Evolutionary conservation across 352 stramenopile genomes (phyloP).

Genomic region (Phytophthora nicotianae): DNA sequence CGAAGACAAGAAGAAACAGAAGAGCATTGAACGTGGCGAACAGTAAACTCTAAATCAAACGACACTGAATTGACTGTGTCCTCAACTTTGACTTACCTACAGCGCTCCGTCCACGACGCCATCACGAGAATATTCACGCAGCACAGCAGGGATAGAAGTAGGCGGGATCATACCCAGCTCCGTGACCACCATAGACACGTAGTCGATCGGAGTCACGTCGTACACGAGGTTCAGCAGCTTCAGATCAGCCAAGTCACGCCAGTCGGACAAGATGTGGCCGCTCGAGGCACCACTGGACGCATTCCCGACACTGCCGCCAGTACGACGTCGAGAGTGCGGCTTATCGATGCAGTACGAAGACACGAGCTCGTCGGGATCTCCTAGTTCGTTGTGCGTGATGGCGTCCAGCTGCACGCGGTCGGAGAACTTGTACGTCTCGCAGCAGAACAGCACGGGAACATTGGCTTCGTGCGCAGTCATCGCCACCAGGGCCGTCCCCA

Average conservation of each 20-base stretch:
- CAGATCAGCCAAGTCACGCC: slow-evolving; percentile 71
- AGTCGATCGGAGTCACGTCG: slow-evolving; percentile 97
- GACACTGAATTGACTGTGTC: slow-evolving; percentile 18
- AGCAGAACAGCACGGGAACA: slow-evolving; percentile 97
- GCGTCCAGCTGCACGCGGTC: slow-evolving; percentile 97
- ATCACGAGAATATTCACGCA: slow-evolving; percentile 93
- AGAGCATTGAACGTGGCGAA: slow-evolving; percentile 23
- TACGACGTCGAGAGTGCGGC: slow-evolving; percentile 30
- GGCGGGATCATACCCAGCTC: slow-evolving; percentile 98
- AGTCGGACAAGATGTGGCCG: slow-evolving; percentile 81
- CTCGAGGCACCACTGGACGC: slow-evolving; percentile 14
- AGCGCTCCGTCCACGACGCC: slow-evolving; percentile 51
- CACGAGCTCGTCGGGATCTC: slow-evolving; percentile 92
- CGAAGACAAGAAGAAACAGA: slow-evolving; percentile 29
- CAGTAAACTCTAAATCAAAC: slow-evolving; percentile 16
- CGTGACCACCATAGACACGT: slow-evolving; percentile 97
- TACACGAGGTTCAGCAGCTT: slow-evolving; percentile 92
- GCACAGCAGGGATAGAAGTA: slow-evolving; percentile 96
- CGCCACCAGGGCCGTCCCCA: slow-evolving; percentile 93
- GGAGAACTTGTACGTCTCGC: slow-evolving; percentile 98
- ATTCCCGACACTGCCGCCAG: slow-evolving; percentile 6
- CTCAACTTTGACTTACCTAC: slow-evolving; percentile 14
- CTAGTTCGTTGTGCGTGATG: slow-evolving; percentile 98
- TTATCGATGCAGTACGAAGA: slow-evolving; percentile 67
- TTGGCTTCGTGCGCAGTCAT: slow-evolving; percentile 92